Percentiles rank a stretch among this genome's conserved stretches.
Conservation (phyloP, 805 yeast species). For the Pichia nakasei region DNA sequence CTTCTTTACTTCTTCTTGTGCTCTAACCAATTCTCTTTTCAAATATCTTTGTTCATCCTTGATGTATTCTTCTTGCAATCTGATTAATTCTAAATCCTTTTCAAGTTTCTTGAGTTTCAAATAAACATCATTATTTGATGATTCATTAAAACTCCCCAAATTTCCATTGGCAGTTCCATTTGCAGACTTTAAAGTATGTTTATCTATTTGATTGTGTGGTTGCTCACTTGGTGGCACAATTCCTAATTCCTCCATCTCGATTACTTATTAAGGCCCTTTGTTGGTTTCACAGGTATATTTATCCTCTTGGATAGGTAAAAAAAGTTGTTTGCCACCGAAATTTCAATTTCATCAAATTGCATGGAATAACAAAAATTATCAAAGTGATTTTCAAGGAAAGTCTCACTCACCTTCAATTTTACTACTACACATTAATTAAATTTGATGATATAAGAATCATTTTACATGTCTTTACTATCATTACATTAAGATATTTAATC, state of each 20-base stretch:
- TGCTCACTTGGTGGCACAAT: constrained; percentile 26
- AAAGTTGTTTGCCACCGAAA: not conserved
- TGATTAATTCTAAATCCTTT: constrained; percentile 76
- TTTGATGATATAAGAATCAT: too few relatives aligned
- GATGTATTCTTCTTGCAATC: constrained; percentile 90
- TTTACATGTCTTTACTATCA: too few relatives aligned
- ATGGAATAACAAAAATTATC: too few relatives aligned
- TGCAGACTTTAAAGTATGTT: constrained; percentile 6
- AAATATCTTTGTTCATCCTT: constrained; percentile 97
- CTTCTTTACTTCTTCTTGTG: constrained; percentile 97
- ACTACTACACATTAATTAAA: too few relatives aligned
- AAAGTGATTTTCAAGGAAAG: too few relatives aligned
- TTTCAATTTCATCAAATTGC: too few relatives aligned
- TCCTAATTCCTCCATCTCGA: constrained; percentile 59
- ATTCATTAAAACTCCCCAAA: not conserved
- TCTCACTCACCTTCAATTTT: too few relatives aligned
- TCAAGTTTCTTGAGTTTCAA: constrained; percentile 79
- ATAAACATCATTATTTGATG: constrained; percentile 53
- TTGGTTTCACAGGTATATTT: too few relatives aligned
- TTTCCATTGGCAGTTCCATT: constrained; percentile 8
- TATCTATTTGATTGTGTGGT: constrained; percentile 11
- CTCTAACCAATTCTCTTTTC: constrained; percentile 87
- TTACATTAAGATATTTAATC: too few relatives aligned
- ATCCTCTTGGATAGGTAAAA: too few relatives aligned
- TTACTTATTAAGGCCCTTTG: too few relatives aligned